Evolutionary conservation across 2,329 filamentous ascomycete genomes (phyloP).

Genomic region (Fusarium austroafricanum): DNA sequence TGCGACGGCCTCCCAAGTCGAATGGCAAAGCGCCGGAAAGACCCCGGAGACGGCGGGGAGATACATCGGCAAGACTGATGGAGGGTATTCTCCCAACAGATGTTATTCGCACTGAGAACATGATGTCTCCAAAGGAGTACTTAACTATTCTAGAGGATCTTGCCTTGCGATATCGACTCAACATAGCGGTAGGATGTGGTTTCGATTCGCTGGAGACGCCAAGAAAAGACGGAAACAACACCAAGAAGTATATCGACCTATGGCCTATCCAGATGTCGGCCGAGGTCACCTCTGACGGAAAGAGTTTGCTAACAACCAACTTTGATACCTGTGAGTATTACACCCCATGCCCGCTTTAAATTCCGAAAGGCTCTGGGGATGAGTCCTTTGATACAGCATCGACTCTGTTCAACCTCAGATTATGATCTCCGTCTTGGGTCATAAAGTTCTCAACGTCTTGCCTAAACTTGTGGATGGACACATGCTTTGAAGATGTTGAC

Average conservation of each 20-base stretch:
- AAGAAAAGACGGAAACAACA: conserved; percentile 64
- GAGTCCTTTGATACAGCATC: not conserved
- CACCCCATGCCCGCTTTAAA: not conserved
- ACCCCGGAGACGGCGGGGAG: conserved; percentile 58
- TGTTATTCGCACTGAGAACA: conserved; percentile 72
- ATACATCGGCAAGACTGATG: conserved; percentile 67
- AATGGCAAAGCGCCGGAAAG: conserved; percentile 51
- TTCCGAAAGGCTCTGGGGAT: not conserved
- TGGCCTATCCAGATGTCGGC: conserved; percentile 97
- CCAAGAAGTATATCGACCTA: conserved; percentile 84
- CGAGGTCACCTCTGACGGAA: conserved; percentile 75
- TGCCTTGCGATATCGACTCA: conserved; percentile 80
- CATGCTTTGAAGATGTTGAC: not conserved
- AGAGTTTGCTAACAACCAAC: conserved; percentile 82
- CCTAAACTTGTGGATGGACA: not conserved
- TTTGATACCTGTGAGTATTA: conserved; percentile 82
- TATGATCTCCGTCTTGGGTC: not conserved
- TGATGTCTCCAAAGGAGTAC: conserved; percentile 78
- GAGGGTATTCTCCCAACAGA: conserved; percentile 75
- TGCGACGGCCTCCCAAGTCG: conserved; percentile 47
- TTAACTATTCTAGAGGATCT: conserved; percentile 87
- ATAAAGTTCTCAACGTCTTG: not conserved
- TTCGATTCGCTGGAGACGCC: conserved; percentile 83
- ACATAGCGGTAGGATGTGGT: conserved; percentile 85
- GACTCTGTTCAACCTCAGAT: not conserved